Evolutionary conservation across 768 basidiomycete genomes (phyloP).

Genomic region (Collybia mongolica): DNA sequence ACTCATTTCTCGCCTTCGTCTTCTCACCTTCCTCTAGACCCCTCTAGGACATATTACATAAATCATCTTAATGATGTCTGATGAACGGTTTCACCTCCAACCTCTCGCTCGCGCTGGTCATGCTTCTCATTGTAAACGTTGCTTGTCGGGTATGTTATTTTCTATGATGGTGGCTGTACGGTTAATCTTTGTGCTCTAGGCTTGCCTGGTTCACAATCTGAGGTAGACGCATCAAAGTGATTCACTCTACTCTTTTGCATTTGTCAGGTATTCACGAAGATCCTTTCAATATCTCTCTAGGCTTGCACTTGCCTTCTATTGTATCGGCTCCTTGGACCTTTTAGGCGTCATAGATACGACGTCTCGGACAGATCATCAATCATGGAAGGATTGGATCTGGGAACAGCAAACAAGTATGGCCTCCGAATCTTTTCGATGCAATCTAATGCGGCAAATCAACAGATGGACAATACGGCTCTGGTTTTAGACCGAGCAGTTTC

Average conservation of each 20-base stretch:
- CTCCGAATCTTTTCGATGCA: slow-evolving; percentile 6
- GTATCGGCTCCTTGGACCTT: slow-evolving; percentile 80
- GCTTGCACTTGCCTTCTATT: slow-evolving; percentile 86
- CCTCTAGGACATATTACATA: background rate
- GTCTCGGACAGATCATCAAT: slow-evolving; percentile 48
- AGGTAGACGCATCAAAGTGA: slow-evolving; percentile 74
- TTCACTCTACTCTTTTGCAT: background rate
- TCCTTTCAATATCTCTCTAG: slow-evolving; percentile 33
- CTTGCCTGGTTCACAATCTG: slow-evolving; percentile 66
- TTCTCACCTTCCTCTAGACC: background rate
- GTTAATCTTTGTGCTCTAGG: slow-evolving; percentile 24
- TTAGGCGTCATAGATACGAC: slow-evolving; percentile 54
- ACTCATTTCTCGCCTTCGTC: slow-evolving; percentile 1
- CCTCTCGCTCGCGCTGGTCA: slow-evolving; percentile 50
- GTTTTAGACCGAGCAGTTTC: slow-evolving; percentile 75
- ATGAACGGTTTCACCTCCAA: slow-evolving; percentile 22
- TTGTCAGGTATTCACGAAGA: too few species aligned
- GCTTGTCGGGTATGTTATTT: slow-evolving; percentile 45
- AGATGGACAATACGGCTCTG: slow-evolving; percentile 62
- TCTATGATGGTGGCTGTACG: slow-evolving; percentile 2
- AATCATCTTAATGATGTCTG: slow-evolving; percentile 7
- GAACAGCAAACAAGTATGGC: slow-evolving; percentile 66
- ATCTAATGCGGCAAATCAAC: background rate
- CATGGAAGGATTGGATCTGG: slow-evolving; percentile 89
- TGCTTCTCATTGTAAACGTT: slow-evolving; percentile 64